phyloP scores from a whole-genome alignment of 768 basidiomycete genomes.

The Lactarius hatsudake region DNA sequence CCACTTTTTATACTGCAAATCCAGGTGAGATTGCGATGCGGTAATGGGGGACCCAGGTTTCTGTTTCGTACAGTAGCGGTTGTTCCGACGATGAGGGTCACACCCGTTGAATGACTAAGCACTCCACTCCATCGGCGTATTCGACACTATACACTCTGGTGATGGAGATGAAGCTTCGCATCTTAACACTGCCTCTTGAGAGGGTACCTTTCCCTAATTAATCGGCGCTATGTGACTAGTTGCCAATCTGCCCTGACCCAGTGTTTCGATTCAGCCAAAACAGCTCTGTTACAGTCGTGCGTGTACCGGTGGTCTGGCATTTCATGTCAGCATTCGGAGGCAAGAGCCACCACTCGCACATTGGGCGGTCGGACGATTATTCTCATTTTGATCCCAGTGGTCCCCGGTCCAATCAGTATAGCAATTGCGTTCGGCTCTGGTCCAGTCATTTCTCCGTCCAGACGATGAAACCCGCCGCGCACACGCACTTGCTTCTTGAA shows the following conservation, averaged over 20 bases:
- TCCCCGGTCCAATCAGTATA: neutral
- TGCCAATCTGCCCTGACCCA: neutral
- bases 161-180: neutral
- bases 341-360: neutral
- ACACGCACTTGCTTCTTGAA: neutral
- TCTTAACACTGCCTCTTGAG: neutral
- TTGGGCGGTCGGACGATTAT: neutral
- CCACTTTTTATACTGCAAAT: slow-evolving; percentile 17
- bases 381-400: neutral
- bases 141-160: neutral
- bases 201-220: neutral
- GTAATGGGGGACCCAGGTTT: neutral
- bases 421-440: neutral
- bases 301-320: neutral
- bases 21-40: neutral
- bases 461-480: neutral
- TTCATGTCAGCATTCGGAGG: slow-evolving; percentile 14
- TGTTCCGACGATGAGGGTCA: neutral
- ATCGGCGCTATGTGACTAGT: neutral
- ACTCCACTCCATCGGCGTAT: neutral
- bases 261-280: neutral
- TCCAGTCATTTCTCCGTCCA: too few species aligned
- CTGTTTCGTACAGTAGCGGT: neutral
- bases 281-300: neutral
- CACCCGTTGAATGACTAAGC: slow-evolving; percentile 18